Percentiles rank a stretch among this genome's conserved stretches.
Evolutionary conservation across 306 rosid species (phyloP).

Genomic region (Fagus crenata): DNA sequence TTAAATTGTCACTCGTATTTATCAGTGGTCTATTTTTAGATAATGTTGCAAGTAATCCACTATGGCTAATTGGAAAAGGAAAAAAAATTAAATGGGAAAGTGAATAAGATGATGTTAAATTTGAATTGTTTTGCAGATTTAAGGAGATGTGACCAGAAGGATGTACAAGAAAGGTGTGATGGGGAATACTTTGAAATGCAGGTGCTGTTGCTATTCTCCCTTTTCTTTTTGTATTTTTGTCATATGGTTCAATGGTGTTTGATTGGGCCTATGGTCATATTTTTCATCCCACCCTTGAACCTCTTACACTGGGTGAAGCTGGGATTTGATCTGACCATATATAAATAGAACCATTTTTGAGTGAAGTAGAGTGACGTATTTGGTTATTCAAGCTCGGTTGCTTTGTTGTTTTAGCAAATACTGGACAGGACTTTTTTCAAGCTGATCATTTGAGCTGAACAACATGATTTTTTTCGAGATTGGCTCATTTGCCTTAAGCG

Average conservation of each 20-base stretch:
- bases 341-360: not conserved
- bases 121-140: constrained; percentile 41
- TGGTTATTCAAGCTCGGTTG: not conserved
- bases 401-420: not conserved
- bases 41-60: no score
- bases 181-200: constrained; percentile 73
- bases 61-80: not conserved
- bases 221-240: not conserved
- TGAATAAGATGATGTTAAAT: not conserved
- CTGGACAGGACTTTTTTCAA: not conserved
- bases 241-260: not conserved
- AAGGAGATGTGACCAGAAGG: constrained; percentile 58
- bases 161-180: constrained; percentile 44
- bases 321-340: not conserved
- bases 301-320: not conserved
- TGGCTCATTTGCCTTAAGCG: no score
- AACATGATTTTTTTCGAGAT: not conserved
- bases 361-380: not conserved
- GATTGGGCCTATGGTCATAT: not conserved
- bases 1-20: no score
- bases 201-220: constrained; percentile 35
- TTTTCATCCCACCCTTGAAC: not conserved
- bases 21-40: no score
- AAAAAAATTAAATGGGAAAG: not conserved
- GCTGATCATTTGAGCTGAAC: not conserved